These are phyloP conservation scores for Hyaloscypha bicolor DNA, from an alignment of 495 filamentous ascomycete genomes.

Conservation along the genomic window DNA sequence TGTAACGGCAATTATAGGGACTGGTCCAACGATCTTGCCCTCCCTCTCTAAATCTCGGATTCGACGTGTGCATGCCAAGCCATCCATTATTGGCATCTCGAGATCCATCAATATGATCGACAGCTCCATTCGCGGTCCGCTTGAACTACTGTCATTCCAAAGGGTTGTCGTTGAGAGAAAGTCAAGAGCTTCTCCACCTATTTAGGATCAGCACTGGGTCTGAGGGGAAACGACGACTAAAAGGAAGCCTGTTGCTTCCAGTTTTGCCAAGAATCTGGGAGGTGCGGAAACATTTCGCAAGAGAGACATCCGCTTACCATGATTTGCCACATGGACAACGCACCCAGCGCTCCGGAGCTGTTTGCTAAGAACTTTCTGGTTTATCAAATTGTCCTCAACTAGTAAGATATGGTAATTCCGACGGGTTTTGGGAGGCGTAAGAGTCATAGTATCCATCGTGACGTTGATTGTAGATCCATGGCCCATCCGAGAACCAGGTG, in stretches of 20 bases:
- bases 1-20: constrained; percentile 80
- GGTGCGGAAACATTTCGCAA: background rate
- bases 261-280: background rate
- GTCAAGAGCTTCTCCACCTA: constrained; percentile 66
- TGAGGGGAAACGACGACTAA: background rate
- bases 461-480: background rate
- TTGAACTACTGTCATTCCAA: constrained; percentile 7
- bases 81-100: constrained; percentile 90
- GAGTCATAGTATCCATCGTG: background rate
- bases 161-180: constrained; percentile 32
- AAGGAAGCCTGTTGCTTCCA: too few species aligned
- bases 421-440: background rate
- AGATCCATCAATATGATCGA: constrained; percentile 85
- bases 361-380: constrained; percentile 65
- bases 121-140: constrained; percentile 45
- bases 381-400: constrained; percentile 85
- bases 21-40: constrained; percentile 56
- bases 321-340: constrained; percentile 70
- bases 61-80: constrained; percentile 65
- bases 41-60: constrained; percentile 66
- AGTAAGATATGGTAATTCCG: constrained; percentile 56
- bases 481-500: background rate
- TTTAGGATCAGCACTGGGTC: background rate
- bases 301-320: constrained; percentile 44
- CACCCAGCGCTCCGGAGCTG: constrained; percentile 73